Conservation (phyloP, 164 flowering plant genomes). For the Saururus chinensis region DNA sequence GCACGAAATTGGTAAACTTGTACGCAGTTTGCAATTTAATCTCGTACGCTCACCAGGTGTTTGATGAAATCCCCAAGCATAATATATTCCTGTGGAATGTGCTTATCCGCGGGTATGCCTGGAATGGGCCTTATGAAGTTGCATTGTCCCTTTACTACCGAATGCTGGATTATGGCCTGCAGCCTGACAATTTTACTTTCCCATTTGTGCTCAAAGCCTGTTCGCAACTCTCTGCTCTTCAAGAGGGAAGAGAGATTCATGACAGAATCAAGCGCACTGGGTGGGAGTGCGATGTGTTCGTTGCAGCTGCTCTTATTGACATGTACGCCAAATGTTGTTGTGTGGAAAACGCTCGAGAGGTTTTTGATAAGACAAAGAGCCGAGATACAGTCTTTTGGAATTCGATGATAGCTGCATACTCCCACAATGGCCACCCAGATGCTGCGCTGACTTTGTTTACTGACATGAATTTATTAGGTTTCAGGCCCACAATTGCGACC, state of each 20-base stretch:
- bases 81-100: conserved; percentile 13
- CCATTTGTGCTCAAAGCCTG: conserved; percentile 17
- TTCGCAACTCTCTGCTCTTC: conserved; percentile 10
- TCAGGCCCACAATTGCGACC: conserved; percentile 7
- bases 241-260: conserved; percentile 10
- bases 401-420: conserved; percentile 10
- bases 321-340: conserved; percentile 17
- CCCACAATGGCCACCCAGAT: conserved; percentile 12
- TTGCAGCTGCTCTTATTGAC: conserved; percentile 13
- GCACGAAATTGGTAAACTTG: conserved; percentile 7
- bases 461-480: conserved; percentile 5
- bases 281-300: conserved; percentile 12
- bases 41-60: conserved; percentile 5
- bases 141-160: conserved; percentile 7
- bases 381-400: conserved; percentile 14
- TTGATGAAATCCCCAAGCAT: conserved; percentile 12
- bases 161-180: conserved; percentile 7
- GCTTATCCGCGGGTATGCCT: conserved; percentile 14
- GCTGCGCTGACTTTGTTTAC: conserved; percentile 7
- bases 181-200: conserved; percentile 15
- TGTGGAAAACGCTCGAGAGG: conserved; percentile 5
- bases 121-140: conserved; percentile 14
- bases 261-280: conserved; percentile 5
- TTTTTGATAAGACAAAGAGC: conserved; percentile 6
- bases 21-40: conserved; percentile 3